These are phyloP conservation scores for Erysimum cheiranthoides DNA, from an alignment of 345 rosid genomes.

Conservation along the genomic window DNA sequence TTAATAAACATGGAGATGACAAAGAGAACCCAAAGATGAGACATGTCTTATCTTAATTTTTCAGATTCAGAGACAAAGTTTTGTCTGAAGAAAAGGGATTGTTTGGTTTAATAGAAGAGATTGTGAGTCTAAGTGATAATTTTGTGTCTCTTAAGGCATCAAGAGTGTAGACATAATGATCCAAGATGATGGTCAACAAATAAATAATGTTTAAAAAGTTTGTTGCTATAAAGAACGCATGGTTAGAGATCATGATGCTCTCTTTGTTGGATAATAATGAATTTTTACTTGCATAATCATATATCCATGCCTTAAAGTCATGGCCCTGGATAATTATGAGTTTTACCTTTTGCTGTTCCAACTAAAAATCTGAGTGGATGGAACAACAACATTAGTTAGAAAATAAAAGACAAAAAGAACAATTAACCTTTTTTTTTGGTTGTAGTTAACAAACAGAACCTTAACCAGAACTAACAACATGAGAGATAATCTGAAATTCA, in stretches of 20 bases:
- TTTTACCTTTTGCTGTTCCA: constrained; percentile 33
- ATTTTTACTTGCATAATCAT: constrained; percentile 32
- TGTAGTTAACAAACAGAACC: not conserved
- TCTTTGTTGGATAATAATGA: constrained; percentile 41
- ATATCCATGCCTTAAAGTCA: constrained; percentile 32
- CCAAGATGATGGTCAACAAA: constrained; percentile 24
- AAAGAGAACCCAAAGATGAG: constrained; percentile 28
- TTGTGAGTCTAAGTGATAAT: constrained; percentile 34
- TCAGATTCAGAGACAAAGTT: not conserved
- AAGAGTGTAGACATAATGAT: constrained; percentile 42
- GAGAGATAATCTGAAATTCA: not conserved
- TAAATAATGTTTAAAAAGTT: constrained; percentile 3
- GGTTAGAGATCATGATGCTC: constrained; percentile 45
- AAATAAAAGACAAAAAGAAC: not conserved
- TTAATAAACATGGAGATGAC: constrained; percentile 30
- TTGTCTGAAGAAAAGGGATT: constrained; percentile 25
- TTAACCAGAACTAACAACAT: not conserved
- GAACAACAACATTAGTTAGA: constrained; percentile 20
- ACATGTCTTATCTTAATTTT: constrained; percentile 33
- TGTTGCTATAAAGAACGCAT: constrained; percentile 35
- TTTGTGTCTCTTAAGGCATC: constrained; percentile 26
- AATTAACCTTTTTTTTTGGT: not conserved
- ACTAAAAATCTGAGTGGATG: constrained; percentile 41
- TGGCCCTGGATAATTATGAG: constrained; percentile 31
- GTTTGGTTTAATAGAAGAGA: constrained; percentile 37